phyloP scores from a whole-genome alignment of 768 basidiomycete genomes.

The Lentinula aciculospora region DNA sequence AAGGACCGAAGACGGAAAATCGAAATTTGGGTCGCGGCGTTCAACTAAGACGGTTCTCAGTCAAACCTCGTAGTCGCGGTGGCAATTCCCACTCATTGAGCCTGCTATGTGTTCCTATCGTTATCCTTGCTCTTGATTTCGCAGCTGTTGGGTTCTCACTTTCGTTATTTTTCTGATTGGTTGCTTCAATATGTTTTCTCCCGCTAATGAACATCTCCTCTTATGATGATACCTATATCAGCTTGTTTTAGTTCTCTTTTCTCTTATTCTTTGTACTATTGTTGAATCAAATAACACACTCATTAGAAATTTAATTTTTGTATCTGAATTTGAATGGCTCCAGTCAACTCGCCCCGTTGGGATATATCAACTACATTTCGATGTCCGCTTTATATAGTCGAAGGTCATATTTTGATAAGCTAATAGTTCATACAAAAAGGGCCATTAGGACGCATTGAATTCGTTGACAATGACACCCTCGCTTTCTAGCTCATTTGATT shows the following conservation, averaged over 20 bases:
- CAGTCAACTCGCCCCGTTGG: too few species aligned
- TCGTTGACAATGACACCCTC: constrained; percentile 24
- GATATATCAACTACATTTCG: too few species aligned
- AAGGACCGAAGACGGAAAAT: constrained; percentile 47
- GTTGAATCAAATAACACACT: neutral
- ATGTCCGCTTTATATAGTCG: too few species aligned
- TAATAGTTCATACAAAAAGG: too few species aligned
- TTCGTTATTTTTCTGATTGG: neutral
- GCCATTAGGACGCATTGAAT: constrained; percentile 2
- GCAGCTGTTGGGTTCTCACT: neutral
- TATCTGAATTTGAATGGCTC: neutral
- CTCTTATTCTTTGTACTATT: constrained; percentile 1
- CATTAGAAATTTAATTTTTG: neutral
- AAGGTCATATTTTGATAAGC: too few species aligned
- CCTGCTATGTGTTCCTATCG: neutral
- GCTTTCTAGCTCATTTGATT: constrained; percentile 22
- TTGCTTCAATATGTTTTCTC: constrained; percentile 20
- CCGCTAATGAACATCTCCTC: constrained; percentile 20
- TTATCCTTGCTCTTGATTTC: neutral
- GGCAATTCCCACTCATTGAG: constrained; percentile 5
- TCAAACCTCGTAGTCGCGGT: constrained; percentile 5
- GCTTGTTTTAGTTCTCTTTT: constrained; percentile 9
- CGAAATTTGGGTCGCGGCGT: constrained; percentile 72
- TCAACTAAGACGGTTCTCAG: constrained; percentile 33
- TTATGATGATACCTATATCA: constrained; percentile 11